Evolutionary conservation across 108 stramenopile genomes (phyloP).

Genomic region (Cyclostephanos invisitatus): DNA sequence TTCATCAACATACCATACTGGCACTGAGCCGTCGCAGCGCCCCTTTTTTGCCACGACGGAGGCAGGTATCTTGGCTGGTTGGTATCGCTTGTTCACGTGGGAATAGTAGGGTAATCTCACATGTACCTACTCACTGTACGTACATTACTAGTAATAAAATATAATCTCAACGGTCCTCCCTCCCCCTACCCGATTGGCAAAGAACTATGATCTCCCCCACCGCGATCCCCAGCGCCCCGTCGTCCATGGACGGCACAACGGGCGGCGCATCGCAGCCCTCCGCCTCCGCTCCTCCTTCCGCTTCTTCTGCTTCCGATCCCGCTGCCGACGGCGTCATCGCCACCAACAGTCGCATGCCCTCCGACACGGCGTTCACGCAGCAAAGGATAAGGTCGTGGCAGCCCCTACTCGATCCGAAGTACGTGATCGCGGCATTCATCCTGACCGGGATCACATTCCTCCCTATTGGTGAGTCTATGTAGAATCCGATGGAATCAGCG

Average conservation of each 20-base stretch:
- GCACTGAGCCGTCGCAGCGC: too few relatives aligned
- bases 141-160: too few relatives aligned
- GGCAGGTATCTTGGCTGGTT: too few relatives aligned
- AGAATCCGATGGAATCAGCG: too few relatives aligned
- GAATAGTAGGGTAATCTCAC: too few relatives aligned
- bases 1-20: too few relatives aligned
- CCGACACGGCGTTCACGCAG: conserved; percentile 70
- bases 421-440: conserved; percentile 79
- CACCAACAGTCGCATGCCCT: conserved; percentile 63
- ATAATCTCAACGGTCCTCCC: too few relatives aligned
- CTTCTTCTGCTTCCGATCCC: conserved; percentile 4
- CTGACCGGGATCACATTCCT: conserved; percentile 84
- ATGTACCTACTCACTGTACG: too few relatives aligned
- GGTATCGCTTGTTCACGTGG: too few relatives aligned
- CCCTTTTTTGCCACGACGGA: too few relatives aligned
- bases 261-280: conserved; percentile 9
- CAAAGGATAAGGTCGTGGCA: conserved; percentile 94
- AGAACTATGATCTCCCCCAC: neutral
- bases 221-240: neutral
- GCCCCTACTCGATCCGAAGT: conserved; percentile 90
- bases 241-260: neutral
- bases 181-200: too few relatives aligned
- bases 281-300: conserved; percentile 1
- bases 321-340: conserved; percentile 38
- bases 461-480: conserved; percentile 74